Conservation (phyloP, 2,329 filamentous ascomycete species). For the Cladosporium sp. region DNA sequence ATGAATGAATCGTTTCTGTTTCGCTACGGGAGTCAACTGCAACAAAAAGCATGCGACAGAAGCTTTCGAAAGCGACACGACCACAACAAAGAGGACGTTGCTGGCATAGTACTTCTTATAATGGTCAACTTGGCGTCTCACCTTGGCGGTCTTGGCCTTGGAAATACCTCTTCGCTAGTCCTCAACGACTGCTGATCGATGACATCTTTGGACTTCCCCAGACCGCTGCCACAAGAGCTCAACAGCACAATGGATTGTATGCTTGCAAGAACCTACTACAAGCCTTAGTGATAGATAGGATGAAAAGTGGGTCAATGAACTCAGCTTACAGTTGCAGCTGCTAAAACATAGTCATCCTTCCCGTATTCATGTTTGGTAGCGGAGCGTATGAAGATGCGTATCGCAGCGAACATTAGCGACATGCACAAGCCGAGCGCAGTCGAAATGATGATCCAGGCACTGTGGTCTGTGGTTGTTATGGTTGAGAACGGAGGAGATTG, state of each 20-base stretch:
- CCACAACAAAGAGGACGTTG: slow-evolving; percentile 14
- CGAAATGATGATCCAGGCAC: slow-evolving; percentile 18
- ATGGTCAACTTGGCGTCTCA: background rate
- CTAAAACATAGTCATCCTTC: slow-evolving; percentile 13
- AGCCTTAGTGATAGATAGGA: background rate
- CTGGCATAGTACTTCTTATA: slow-evolving; percentile 12
- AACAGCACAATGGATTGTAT: background rate
- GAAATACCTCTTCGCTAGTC: background rate
- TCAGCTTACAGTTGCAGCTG: slow-evolving; percentile 1
- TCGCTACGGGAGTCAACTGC: slow-evolving; percentile 12
- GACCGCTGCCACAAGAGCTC: background rate
- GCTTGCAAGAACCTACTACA: background rate
- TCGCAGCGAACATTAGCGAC: slow-evolving; percentile 9
- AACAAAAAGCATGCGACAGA: slow-evolving; percentile 14
- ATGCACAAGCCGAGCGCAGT: slow-evolving; percentile 13
- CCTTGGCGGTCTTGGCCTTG: background rate
- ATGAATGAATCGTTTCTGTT: slow-evolving; percentile 4
- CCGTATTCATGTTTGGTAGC: slow-evolving; percentile 11
- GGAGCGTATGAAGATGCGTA: slow-evolving; percentile 12
- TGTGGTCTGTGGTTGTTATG: slow-evolving; percentile 15
- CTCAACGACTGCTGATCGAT: background rate
- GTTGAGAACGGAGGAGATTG: slow-evolving; percentile 15
- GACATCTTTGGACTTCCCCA: background rate
- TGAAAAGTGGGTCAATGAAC: background rate
- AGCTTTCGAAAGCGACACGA: slow-evolving; percentile 10